Conservation (phyloP, 345 rosid species). For the Salix suchowensis region DNA sequence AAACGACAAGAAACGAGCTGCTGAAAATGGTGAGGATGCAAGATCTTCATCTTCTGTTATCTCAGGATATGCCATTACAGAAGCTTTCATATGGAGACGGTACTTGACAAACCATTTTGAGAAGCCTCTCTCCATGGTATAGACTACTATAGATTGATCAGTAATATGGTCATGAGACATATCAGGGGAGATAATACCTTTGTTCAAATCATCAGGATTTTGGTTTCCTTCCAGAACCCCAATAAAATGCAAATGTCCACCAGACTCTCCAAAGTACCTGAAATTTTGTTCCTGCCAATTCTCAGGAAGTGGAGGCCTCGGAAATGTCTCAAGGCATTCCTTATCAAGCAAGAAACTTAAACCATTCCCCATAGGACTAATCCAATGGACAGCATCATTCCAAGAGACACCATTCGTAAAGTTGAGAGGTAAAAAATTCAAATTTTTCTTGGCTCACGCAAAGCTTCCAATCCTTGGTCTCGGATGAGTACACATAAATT, state of each 20-base stretch:
- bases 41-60: background rate
- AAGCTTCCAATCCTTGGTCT: slow-evolving; percentile 5
- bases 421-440: background rate
- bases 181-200: background rate
- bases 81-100: background rate
- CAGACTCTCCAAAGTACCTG: background rate
- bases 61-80: slow-evolving; percentile 11
- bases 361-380: background rate
- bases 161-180: background rate
- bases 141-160: slow-evolving; percentile 10
- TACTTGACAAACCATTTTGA: slow-evolving; percentile 4
- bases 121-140: slow-evolving; percentile 7
- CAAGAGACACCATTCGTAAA: slow-evolving; percentile 10
- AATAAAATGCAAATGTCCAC: slow-evolving; percentile 3
- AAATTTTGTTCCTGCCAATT: background rate
- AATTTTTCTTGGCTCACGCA: background rate
- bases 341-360: background rate
- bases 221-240: background rate
- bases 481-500: slow-evolving; percentile 11
- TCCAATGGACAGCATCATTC: slow-evolving; percentile 21
- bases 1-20: too few relatives aligned
- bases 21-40: background rate
- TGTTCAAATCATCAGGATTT: background rate
- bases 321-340: background rate
- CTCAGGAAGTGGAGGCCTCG: slow-evolving; percentile 2